Percentiles rank a stretch among this genome's conserved stretches.
Conservation (phyloP, 306 rosid species). For the Vicia faba region DNA sequence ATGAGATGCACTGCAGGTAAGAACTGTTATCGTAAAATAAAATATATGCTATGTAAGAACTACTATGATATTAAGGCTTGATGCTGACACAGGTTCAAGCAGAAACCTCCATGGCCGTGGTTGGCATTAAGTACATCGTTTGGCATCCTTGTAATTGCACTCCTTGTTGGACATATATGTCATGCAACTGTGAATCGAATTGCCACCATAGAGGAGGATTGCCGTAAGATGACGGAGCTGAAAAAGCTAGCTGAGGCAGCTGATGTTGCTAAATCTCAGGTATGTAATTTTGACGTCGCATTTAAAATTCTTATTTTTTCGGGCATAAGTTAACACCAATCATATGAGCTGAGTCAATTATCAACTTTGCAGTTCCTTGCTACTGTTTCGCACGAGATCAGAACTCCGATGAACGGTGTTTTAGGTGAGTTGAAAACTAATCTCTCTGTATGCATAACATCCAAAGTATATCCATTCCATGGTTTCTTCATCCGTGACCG, state of each 20-base stretch:
- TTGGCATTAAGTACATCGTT: slow-evolving; percentile 69
- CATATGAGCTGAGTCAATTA: slow-evolving; percentile 36
- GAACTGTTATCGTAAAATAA: neutral
- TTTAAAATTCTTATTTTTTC: slow-evolving; percentile 9
- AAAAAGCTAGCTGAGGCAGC: slow-evolving; percentile 91
- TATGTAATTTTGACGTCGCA: slow-evolving; percentile 35
- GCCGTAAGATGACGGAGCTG: slow-evolving; percentile 67
- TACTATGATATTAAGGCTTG: slow-evolving; percentile 34
- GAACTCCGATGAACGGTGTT: slow-evolving; percentile 99
- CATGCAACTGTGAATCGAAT: slow-evolving; percentile 87
- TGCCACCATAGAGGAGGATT: slow-evolving; percentile 91
- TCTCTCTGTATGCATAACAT: neutral
- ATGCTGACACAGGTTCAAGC: slow-evolving; percentile 75
- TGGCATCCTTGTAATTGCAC: slow-evolving; percentile 77
- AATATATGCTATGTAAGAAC: slow-evolving; percentile 21
- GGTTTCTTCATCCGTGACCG: slow-evolving; percentile 28
- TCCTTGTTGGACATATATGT: slow-evolving; percentile 77
- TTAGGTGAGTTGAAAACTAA: slow-evolving; percentile 64
- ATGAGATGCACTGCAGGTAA: slow-evolving; percentile 98
- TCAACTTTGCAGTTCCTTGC: slow-evolving; percentile 81
- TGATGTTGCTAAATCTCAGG: slow-evolving; percentile 98
- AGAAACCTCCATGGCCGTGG: slow-evolving; percentile 91
- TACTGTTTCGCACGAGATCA: slow-evolving; percentile 96
- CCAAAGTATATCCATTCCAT: neutral
- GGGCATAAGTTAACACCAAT: slow-evolving; percentile 19